These are phyloP conservation scores for Dalbergia cultrata DNA, from an alignment of 306 rosid genomes.

Conservation along the genomic window DNA sequence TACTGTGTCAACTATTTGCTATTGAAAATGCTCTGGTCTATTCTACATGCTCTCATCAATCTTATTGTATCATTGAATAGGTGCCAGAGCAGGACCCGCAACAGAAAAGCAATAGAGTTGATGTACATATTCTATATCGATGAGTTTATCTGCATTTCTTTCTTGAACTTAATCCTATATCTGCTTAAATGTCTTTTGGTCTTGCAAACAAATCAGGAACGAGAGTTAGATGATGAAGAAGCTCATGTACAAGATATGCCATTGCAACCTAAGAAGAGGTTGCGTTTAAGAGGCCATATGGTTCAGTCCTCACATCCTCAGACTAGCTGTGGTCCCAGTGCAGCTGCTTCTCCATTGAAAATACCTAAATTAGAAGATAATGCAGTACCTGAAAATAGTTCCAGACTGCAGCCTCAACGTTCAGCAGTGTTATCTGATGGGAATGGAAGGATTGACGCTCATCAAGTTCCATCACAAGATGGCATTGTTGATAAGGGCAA, in stretches of 20 bases:
- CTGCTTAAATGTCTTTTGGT: slow-evolving; percentile 44
- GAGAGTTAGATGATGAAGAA: slow-evolving; percentile 59
- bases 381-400: slow-evolving; percentile 44
- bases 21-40: background rate
- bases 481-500: slow-evolving; percentile 71
- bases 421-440: slow-evolving; percentile 45
- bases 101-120: slow-evolving; percentile 46
- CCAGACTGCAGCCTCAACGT: slow-evolving; percentile 50
- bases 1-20: slow-evolving; percentile 7
- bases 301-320: slow-evolving; percentile 51
- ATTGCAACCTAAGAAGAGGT: slow-evolving; percentile 81
- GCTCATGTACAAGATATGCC: slow-evolving; percentile 52
- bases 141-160: slow-evolving; percentile 25
- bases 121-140: slow-evolving; percentile 45
- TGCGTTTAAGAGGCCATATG: slow-evolving; percentile 70
- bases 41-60: slow-evolving; percentile 30
- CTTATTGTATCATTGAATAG: slow-evolving; percentile 52
- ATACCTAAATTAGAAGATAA: slow-evolving; percentile 67
- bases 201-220: slow-evolving; percentile 52
- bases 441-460: slow-evolving; percentile 48
- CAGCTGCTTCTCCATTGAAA: slow-evolving; percentile 50
- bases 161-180: slow-evolving; percentile 24
- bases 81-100: slow-evolving; percentile 45
- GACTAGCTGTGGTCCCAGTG: slow-evolving; percentile 42
- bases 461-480: slow-evolving; percentile 48